Evolutionary conservation across 2,329 filamentous ascomycete species (phyloP), one percentile per base, ranked within the genome.

Genomic region (Decorospora gaudefroyi): DNA sequence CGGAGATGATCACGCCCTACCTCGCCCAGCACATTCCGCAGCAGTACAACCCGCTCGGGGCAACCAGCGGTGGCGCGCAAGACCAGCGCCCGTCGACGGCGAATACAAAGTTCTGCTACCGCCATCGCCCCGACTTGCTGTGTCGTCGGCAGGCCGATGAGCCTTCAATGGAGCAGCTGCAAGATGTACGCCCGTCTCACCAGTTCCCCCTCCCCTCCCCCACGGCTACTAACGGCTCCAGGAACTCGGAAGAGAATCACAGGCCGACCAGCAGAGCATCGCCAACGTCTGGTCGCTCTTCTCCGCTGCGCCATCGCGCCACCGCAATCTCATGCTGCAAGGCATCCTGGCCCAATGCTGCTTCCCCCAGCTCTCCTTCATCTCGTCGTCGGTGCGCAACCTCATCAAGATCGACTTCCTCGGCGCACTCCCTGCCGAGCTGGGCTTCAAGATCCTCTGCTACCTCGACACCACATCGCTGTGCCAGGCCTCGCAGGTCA

Each of bases 341-440:
- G 93, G 93, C 56, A 92, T 99, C 61, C 85, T 99, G 49, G 87
- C 92, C 0, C 91, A 97, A 70, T 97, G 92, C 71, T 99, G 93
- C 74, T 97, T 99, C 65, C 92, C 93, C 1, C 93, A 99, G 65
- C 82, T 99, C 5, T 97, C 93, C 21, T 91, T 88, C 57, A 86
- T 99, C 44, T 93, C 92, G 2, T 85, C 89, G 49, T 88, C 90
- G 55, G 88, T 99, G 31, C 87, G 90, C 52, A 91, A 97, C 55
- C 86, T 97, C 51, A 91, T 99, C 64, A 93, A 95, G 71, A 97
- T 99, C 74, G 93, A 99, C 73, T 99, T 97, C 67, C 76, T 99
- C 35, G 83, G 87, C 22, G 90, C 92, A 5, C 78, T 99, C 0
- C 93, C 93, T 4, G 81, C 86, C 27, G 93, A 99, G 73, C 81